Base-by-base conservation (phyloP, 1,284 basidiomycete genomes). In the Sporisorium graminicola region DNA sequence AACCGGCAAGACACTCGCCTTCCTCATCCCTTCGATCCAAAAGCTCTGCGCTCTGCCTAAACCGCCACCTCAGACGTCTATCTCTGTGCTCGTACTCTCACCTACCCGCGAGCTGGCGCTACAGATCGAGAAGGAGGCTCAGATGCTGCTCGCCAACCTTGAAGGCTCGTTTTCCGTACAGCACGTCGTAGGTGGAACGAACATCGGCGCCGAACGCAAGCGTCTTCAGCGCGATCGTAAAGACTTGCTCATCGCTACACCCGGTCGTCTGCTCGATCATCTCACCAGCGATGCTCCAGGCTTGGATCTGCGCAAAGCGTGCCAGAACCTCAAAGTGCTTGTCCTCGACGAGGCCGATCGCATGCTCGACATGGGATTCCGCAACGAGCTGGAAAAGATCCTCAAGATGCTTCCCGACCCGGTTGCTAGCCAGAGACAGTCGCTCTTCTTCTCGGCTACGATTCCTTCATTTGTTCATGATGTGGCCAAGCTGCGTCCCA, bases 1-100 rank as follows among this genome's bases (percentile, higher is more conserved):
- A 47, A 95, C 94, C 0, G 94, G 94, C 55, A 98, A 97, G 87
- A 97, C 94, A 0, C 87, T 95, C 37, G 93, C 91, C 0, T 98
- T 96, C 88, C 90, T 98, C 58, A 89, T 97, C 6, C 94, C 94
- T 5, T 93, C 93, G 13, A 89, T 98, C 69, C 93, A 96, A 71
- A 80, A 79, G 14, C 77, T 89, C 31, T 74, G 74, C 44, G 43
- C 58, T 5, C 55, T 71, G 5, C 60, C 65, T 44, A 56, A 56
- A 22, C 74, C 72, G 4, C 86, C 64, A 13, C 66, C 75, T 0
- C 67, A 69, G 20, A 58, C 60, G 7, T 60, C 64, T 2, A 64
- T 77, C 47, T 82, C 80, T n/a, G 86, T 86, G n/a, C 82, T 88
- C 4, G 84, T 88, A 50, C 79, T 88, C 46, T 86, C 87, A 24